A percentile compares a stretch with the other conserved stretches of the same genome.
These are phyloP conservation scores for Erodium texanum DNA, from an alignment of 441 rosid species.

Conservation along the genomic window DNA sequence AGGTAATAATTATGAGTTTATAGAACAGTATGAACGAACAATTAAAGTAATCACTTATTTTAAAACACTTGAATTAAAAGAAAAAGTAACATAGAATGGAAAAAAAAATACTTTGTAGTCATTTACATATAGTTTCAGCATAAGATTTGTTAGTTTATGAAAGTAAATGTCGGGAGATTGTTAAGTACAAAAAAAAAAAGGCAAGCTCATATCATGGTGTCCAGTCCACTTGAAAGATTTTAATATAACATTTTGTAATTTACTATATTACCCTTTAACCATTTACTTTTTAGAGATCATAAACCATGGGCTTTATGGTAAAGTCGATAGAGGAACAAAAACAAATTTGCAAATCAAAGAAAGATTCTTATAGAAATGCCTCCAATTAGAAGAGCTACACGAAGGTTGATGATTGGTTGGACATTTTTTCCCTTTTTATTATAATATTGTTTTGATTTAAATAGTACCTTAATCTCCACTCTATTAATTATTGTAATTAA, in stretches of 20 bases:
- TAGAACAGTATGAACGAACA: too few species aligned
- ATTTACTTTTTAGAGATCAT: neutral
- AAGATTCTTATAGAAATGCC: constrained; percentile 16
- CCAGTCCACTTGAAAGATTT: neutral
- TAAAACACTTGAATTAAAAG: too few species aligned
- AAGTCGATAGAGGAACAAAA: neutral
- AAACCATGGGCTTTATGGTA: neutral
- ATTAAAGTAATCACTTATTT: too few species aligned
- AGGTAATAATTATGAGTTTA: too few species aligned
- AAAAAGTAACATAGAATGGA: too few species aligned
- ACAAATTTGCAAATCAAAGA: neutral
- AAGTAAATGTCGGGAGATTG: too few species aligned
- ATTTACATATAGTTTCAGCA: too few species aligned
- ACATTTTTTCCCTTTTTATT: neutral
- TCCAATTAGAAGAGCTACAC: constrained; percentile 17
- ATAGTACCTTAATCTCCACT: neutral
- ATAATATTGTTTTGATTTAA: neutral
- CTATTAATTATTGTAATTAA: neutral
- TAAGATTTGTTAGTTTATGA: too few species aligned
- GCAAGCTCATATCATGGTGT: too few species aligned
- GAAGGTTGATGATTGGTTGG: neutral
- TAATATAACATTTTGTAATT: neutral
- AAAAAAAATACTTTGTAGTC: too few species aligned
- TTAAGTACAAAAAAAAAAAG: too few species aligned
- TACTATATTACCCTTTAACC: neutral